Evolutionary conservation across 2,329 filamentous ascomycete genomes (phyloP), one percentile per base, ranked within the genome.

Genomic region (Chlorencoelia australis): DNA sequence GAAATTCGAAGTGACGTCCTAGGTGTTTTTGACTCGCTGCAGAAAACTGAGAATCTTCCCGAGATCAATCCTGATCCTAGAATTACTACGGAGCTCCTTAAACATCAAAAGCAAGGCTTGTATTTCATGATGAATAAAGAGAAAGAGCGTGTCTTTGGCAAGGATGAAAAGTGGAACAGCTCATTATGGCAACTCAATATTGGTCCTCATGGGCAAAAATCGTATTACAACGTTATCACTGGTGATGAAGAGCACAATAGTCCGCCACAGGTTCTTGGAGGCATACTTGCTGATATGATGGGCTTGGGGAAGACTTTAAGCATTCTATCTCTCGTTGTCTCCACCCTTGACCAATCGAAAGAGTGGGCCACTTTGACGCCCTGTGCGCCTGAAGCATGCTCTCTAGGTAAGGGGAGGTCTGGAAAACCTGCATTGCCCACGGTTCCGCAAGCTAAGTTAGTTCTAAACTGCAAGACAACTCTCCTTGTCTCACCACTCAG

Each of bases 31-130:
- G 87, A 95, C 61, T 81, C 79, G 6, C 73, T 95, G 25, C 73
- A 79, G 17, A 79, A 79, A 49, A 77, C 71, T 7, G 82, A 93
- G 38, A 75, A 85, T 41, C 64, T 96, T 5, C 82, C 82, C 0
- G 72, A 79, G 46, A 76, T 80, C 63, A 77, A 89, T 4, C 71
- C 84, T 0, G 68, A 75, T 35, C 45, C 62, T 2, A 59, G 64
- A 5, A 69, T 91, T 35, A 68, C 70, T 38, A 87, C 79, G 0
- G 67, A 74, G 18, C 63, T 96, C 13, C 74, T 95, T 27, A 70
- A 71, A 40, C 89, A 96, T 60, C 89, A 96, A 58, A 91, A 85
- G 57, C 87, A 95, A 59, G 89, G 82, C 0, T 69, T 96, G 0
- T 75, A 79, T 55, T 96, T 94, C 55, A 86, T 96, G 80, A 75